Evolutionary conservation across 805 yeast genomes (phyloP).

Genomic region (Saccharomycopsis selenospora): DNA sequence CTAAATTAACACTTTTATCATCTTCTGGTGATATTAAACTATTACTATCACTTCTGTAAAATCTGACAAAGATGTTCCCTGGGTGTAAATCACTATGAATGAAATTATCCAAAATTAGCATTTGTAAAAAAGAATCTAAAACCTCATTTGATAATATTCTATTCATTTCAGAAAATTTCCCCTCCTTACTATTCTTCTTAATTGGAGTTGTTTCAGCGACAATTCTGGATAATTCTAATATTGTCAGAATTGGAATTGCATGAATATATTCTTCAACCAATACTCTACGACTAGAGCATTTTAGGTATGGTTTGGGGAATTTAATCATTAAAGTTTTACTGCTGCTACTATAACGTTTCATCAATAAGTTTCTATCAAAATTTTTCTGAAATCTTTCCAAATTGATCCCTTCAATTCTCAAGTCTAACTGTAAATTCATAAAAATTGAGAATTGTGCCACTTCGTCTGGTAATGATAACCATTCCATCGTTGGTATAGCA

Average conservation of each 20-base stretch:
- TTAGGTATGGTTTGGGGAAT: constrained; percentile 72
- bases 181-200: constrained; percentile 24
- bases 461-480: constrained; percentile 93
- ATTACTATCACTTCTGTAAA: constrained; percentile 40
- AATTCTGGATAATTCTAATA: constrained; percentile 45
- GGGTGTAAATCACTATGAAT: constrained; percentile 97
- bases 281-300: constrained; percentile 59
- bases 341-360: constrained; percentile 32
- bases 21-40: constrained; percentile 12
- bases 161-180: constrained; percentile 34
- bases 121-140: constrained; percentile 83
- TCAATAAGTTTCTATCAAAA: constrained; percentile 34
- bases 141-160: constrained; percentile 72
- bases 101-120: constrained; percentile 89
- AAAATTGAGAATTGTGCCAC: constrained; percentile 79
- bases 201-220: constrained; percentile 6
- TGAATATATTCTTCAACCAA: constrained; percentile 79
- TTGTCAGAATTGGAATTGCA: constrained; percentile 74
- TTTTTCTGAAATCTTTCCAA: constrained; percentile 63
- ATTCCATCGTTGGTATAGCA: constrained; percentile 87
- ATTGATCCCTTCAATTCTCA: constrained; percentile 84
- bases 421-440: constrained; percentile 84
- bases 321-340: constrained; percentile 33
- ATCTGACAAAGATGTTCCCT: constrained; percentile 81
- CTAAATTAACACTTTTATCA: constrained; percentile 29